Base-by-base conservation (phyloP, 2,329 filamentous ascomycete genomes). In the Sclerotinia minor region DNA sequence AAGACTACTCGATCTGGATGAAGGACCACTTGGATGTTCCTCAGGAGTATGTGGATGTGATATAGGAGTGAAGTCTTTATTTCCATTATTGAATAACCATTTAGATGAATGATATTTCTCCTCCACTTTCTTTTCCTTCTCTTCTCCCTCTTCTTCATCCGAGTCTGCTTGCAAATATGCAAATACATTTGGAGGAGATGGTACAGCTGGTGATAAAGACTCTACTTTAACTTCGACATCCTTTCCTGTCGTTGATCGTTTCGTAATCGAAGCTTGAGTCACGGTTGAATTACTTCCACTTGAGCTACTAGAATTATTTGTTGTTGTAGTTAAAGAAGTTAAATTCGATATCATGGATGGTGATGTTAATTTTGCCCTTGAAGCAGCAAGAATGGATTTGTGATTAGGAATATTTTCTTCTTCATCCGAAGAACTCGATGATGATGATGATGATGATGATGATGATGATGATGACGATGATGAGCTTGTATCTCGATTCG, bases 251-350 rank as follows among this genome's bases (percentile, higher is more conserved):
- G 32, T 70, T 55, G 67, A 66, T 61, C 68, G 70, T 71, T 71
- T 75, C 13, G 64, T 72, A 11, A 76, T 72, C 15, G 77, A 77
- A n/a, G 72, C 70, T 64, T 77, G 78, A 5, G 79, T 81, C 29
- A 81, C 74, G 4, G 80, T 81, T 11, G 80, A 79, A 68, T 77
- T 77, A 69, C 80, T 81, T 44, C 78, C 79, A 67, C 77, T 81
- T 11, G 80, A 81, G 60, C 77, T 76, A 45, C 76, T 77, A 0
- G 79, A 80, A 15, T 78, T 77, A 65, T 75, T 77, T 2, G 77
- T 77, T 32, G 71, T 71, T 1, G 72, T 73, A 0, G 77, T 74
- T 13, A 75, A 54, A 49, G 71, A 73, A 6, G 77, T 79, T 8
- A 76, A 65, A 38, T 72, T 73, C 3, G 77, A 79, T n/a, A 76